Evolutionary conservation across 1,284 basidiomycete genomes (phyloP).

Genomic region (Heterobasidion parviporum): DNA sequence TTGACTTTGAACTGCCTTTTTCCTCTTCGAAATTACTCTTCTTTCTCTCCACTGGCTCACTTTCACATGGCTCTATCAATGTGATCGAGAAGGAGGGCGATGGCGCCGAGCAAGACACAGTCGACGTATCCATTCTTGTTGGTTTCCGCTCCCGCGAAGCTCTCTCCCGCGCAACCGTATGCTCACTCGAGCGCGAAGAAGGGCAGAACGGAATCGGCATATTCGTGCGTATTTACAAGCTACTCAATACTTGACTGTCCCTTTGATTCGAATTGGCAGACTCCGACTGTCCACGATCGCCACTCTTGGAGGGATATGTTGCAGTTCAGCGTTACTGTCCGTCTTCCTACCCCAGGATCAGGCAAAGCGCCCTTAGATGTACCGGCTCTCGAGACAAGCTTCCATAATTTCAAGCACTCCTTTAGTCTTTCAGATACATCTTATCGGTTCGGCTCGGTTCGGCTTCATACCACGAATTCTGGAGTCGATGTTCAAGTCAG

Average conservation of each 20-base stretch:
- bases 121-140: slow-evolving; percentile 14
- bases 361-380: slow-evolving; percentile 5
- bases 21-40: slow-evolving; percentile 17
- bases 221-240: slow-evolving; percentile 15
- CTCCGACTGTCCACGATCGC: background rate
- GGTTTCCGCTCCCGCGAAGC: slow-evolving; percentile 13
- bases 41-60: slow-evolving; percentile 15
- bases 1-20: slow-evolving; percentile 16
- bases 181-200: slow-evolving; percentile 13
- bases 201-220: slow-evolving; percentile 20
- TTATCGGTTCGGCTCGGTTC: slow-evolving; percentile 12
- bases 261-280: background rate
- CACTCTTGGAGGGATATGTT: slow-evolving; percentile 5
- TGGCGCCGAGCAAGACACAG: slow-evolving; percentile 6
- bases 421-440: slow-evolving; percentile 12
- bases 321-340: slow-evolving; percentile 14
- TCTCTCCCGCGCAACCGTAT: slow-evolving; percentile 14
- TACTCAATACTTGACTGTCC: background rate
- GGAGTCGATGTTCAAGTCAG: slow-evolving; percentile 23
- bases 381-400: slow-evolving; percentile 14
- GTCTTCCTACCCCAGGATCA: slow-evolving; percentile 14
- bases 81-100: slow-evolving; percentile 11
- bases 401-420: slow-evolving; percentile 15
- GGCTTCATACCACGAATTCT: slow-evolving; percentile 11
- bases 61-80: slow-evolving; percentile 17